Conservation (phyloP, 495 filamentous ascomycete species). For the Staphylotrichum tortipilum region DNA sequence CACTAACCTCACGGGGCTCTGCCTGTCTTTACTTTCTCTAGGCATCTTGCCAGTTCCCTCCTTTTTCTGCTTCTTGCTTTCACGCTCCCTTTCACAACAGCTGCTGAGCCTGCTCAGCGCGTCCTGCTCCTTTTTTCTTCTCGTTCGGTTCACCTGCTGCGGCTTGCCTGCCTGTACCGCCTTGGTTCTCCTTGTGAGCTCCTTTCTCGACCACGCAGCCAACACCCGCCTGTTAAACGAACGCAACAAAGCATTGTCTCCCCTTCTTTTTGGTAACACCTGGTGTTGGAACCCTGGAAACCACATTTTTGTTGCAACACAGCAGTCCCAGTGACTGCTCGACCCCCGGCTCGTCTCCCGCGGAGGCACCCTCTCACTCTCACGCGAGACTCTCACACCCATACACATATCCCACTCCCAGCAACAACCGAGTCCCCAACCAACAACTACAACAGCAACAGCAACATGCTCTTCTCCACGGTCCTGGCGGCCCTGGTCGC, state of each 20-base stretch:
- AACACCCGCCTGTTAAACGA: not conserved
- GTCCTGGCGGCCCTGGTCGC: conserved; percentile 17
- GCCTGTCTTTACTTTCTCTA: conserved; percentile 1
- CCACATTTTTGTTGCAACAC: not conserved
- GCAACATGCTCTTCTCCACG: conserved; percentile 17
- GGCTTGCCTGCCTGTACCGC: no score
- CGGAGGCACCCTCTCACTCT: not conserved
- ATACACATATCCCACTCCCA: not conserved
- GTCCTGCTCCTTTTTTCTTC: conserved; percentile 5
- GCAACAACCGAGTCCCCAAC: not conserved
- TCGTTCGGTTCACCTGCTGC: not conserved
- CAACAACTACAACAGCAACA: not conserved
- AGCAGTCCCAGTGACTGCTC: conserved; percentile 24
- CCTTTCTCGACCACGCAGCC: not conserved
- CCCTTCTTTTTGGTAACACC: conserved; percentile 9
- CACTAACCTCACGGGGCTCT: not conserved
- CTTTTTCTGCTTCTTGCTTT: conserved; percentile 5
- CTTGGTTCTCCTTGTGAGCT: no score
- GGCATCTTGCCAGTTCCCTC: conserved; percentile 9
- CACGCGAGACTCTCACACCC: not conserved
- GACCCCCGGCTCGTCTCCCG: not conserved
- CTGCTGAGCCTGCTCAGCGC: conserved; percentile 13
- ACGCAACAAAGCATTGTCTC: no score
- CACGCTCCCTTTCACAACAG: conserved; percentile 4
- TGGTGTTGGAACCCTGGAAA: conserved; percentile 4